Percentiles rank a stretch among this genome's conserved stretches.
phyloP scores from a whole-genome alignment of 2,329 filamentous ascomycete genomes.

The Geosmithia putterillii region DNA sequence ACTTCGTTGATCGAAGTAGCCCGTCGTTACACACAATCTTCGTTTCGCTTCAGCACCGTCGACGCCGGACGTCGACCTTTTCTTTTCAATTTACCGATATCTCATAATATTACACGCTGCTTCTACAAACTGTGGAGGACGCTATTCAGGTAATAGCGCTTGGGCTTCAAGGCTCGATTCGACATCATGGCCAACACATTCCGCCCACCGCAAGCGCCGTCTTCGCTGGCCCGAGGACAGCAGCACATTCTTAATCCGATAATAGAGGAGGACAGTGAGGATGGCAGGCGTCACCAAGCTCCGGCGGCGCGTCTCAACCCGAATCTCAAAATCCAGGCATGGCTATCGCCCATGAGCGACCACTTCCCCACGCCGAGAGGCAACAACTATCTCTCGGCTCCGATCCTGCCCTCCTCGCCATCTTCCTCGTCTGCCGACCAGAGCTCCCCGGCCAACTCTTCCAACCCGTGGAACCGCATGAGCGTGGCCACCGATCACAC shows the following conservation, averaged over 20 bases:
- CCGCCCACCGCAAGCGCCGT: constrained; percentile 7
- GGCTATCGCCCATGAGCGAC: constrained; percentile 46
- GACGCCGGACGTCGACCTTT: constrained; percentile 25
- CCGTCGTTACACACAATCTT: constrained; percentile 19
- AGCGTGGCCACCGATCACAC: constrained; percentile 53
- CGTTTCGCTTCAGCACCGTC: constrained; percentile 8
- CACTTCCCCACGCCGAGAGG: constrained; percentile 65
- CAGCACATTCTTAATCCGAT: constrained; percentile 49
- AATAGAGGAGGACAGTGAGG: constrained; percentile 44
- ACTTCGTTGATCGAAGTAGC: constrained; percentile 32
- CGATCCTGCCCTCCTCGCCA: constrained; percentile 49
- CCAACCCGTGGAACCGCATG: constrained; percentile 50
- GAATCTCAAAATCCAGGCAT: constrained; percentile 40
- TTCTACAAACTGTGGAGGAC: background rate
- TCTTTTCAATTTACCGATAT: constrained; percentile 8
- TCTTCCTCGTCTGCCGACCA: constrained; percentile 40
- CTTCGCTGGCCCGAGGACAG: constrained; percentile 44
- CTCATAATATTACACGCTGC: background rate
- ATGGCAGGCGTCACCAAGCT: constrained; percentile 10
- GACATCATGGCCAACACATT: constrained; percentile 34
- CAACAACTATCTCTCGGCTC: constrained; percentile 50
- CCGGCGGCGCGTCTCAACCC: background rate
- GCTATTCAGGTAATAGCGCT: constrained; percentile 15
- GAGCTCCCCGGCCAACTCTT: constrained; percentile 41
- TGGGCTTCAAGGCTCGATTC: constrained; percentile 5